Percentiles rank a stretch among this genome's conserved stretches.
Evolutionary conservation across 2,329 filamentous ascomycete species (phyloP).

Genomic region (Ophiostoma australiae): DNA sequence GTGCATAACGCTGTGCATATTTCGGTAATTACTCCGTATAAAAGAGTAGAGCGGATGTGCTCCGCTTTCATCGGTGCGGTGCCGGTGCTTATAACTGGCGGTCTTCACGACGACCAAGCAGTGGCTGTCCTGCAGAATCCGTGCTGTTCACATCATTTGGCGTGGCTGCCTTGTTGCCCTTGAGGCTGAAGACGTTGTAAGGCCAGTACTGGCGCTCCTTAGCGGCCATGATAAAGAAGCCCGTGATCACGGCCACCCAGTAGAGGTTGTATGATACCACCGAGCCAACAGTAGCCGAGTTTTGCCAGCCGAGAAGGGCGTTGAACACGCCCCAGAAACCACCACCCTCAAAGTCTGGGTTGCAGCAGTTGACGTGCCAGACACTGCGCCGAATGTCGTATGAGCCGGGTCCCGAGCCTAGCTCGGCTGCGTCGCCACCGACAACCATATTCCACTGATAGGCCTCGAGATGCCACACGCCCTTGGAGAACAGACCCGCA

Average conservation of each 20-base stretch:
- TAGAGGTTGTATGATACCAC: constrained; percentile 86
- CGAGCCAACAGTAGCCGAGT: constrained; percentile 80
- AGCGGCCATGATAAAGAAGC: constrained; percentile 25
- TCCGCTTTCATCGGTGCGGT: background rate
- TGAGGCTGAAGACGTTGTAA: background rate
- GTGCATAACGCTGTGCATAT: background rate
- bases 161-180: constrained; percentile 7
- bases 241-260: constrained; percentile 52
- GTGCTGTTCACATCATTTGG: background rate
- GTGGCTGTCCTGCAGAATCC: constrained; percentile 16
- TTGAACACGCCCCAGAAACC: constrained; percentile 86
- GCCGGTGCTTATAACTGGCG: background rate
- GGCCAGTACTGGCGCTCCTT: constrained; percentile 23
- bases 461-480: constrained; percentile 69
- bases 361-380: constrained; percentile 76
- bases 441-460: constrained; percentile 54
- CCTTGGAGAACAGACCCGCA: constrained; percentile 73
- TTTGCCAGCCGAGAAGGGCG: constrained; percentile 78
- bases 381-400: constrained; percentile 63
- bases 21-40: background rate
- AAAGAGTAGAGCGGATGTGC: background rate
- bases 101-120: constrained; percentile 17
- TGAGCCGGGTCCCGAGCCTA: constrained; percentile 58
- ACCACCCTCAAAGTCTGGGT: constrained; percentile 61
- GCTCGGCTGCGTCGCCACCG: constrained; percentile 54